Base-by-base conservation (phyloP, 805 yeast species). In the Pichia membranifaciens region DNA sequence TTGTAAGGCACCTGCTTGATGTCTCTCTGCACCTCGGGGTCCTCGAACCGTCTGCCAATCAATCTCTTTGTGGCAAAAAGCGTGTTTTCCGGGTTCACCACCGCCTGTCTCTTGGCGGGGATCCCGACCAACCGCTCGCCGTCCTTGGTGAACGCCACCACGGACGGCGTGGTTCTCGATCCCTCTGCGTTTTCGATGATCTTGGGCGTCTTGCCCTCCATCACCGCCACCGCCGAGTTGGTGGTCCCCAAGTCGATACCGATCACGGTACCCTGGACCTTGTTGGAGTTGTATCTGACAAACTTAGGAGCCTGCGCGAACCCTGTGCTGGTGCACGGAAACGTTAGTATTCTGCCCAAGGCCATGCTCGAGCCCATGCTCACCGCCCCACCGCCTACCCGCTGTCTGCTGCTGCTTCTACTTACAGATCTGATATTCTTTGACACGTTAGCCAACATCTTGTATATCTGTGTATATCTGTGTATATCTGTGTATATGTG, bases 221-320 rank as follows among this genome's bases (percentile, higher is more conserved):
- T 81, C 47, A 83, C 70, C 10, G 95, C 95, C 29, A 85, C 91
- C 2, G 93, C 95, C 38, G 91, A 84, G 67, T 86, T 86, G 38
- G 95, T 86, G 20, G 95, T 86, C 23, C 95, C 95, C 48, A 86
- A 66, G 65, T 86, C 95, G 53, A 86, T 85, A 49, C 95, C 95
- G 43, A 84, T 78, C 4, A 84, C 88, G 48, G 68, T 59, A 52
- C 71, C 71, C 48, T 58, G 56, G 38, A 65, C 66, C 56, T 67
- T 64, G 55, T 56, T 58, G 45, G 68, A 63, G 55, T 64, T 63
- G 54, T 53, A 56, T 62, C 68, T 62, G 50, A 62, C 61, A 48
- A 58, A 61, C 52, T 54, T 56, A 38, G 57, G 49, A 46, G 61
- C 44, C 57, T 56, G 43, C 7, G 48, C 10, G 9, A 17, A 22